These are phyloP conservation scores for Pseudozyma thailandica DNA, from an alignment of 1,284 basidiomycete genomes.

Conservation along the genomic window DNA sequence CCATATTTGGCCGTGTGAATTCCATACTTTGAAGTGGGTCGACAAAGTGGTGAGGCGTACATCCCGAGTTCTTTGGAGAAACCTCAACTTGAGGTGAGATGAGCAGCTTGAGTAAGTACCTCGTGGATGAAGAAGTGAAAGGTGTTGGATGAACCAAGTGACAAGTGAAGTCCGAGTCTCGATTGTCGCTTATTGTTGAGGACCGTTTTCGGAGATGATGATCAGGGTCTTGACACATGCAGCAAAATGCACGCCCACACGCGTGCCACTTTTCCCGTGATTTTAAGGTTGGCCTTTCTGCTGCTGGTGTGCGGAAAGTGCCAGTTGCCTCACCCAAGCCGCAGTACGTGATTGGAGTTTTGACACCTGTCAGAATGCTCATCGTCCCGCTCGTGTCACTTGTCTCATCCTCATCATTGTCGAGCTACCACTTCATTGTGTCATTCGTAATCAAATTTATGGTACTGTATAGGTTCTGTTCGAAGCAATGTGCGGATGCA, in stretches of 20 bases:
- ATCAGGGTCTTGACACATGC: conserved; percentile 26
- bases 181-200: neutral
- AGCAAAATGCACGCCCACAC: neutral
- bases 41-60: too few species aligned
- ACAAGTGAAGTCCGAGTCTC: conserved; percentile 1
- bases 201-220: conserved; percentile 1
- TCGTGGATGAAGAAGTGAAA: neutral
- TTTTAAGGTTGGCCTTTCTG: neutral
- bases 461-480: neutral
- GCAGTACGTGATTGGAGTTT: too few species aligned
- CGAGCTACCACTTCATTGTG: conserved; percentile 24
- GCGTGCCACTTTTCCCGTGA: neutral
- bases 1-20: too few species aligned
- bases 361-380: too few species aligned
- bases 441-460: conserved; percentile 12
- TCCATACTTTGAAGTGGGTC: too few species aligned
- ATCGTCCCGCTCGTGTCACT: too few species aligned
- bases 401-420: conserved; percentile 14
- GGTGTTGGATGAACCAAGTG: neutral
- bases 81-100: too few species aligned
- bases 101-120: too few species aligned
- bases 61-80: too few species aligned
- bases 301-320: conserved; percentile 1
- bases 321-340: too few species aligned
- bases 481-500: too few species aligned